Evolutionary conservation across 2,329 filamentous ascomycete species (phyloP).

Genomic region (Clonostachys rhizophaga): DNA sequence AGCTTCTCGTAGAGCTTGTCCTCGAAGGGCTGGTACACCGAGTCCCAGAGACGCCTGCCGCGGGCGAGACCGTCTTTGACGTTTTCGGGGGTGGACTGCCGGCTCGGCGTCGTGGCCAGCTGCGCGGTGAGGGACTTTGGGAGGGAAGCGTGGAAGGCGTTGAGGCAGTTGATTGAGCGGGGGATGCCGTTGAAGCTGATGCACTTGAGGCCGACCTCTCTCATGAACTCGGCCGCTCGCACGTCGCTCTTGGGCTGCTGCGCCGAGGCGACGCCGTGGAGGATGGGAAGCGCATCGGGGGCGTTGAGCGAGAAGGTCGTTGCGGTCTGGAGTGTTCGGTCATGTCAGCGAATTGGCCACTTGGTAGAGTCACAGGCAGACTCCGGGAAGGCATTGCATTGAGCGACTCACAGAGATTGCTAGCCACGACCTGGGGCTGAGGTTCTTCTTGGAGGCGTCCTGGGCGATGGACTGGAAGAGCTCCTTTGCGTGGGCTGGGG

Average conservation of each 20-base stretch:
- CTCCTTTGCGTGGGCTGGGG: constrained; percentile 56
- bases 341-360: no score
- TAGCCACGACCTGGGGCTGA: constrained; percentile 62
- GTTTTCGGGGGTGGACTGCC: constrained; percentile 44
- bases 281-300: constrained; percentile 63
- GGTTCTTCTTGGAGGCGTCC: constrained; percentile 56
- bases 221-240: constrained; percentile 64
- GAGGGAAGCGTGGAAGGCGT: constrained; percentile 62
- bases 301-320: constrained; percentile 86
- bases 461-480: constrained; percentile 61
- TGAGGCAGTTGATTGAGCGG: constrained; percentile 77
- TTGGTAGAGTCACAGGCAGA: no score
- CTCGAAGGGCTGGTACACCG: constrained; percentile 72
- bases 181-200: constrained; percentile 81
- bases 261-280: constrained; percentile 47
- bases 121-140: constrained; percentile 46
- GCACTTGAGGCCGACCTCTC: constrained; percentile 71
- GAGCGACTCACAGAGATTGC: constrained; percentile 50
- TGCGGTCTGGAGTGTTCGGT: constrained; percentile 50
- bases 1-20: constrained; percentile 67
- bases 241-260: constrained; percentile 18
- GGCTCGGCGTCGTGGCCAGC: constrained; percentile 53
- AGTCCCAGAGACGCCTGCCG: constrained; percentile 67
- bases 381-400: not conserved
- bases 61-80: constrained; percentile 49